A percentile compares a stretch with the other conserved stretches of the same genome.
Conservation (phyloP, 768 basidiomycete species). For the Mycena vulgaris region DNA sequence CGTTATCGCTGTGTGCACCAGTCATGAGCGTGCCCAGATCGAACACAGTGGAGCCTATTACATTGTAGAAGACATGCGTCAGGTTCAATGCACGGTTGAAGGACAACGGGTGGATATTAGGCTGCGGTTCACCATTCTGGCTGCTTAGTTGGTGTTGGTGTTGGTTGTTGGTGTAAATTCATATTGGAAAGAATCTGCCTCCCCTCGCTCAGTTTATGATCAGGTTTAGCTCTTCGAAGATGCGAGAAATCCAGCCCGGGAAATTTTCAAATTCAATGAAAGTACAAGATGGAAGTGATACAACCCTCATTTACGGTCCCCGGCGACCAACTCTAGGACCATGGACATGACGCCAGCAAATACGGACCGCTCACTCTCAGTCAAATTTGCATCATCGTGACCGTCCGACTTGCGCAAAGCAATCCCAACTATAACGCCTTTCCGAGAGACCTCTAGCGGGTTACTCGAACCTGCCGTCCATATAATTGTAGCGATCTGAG, state of each 20-base stretch:
- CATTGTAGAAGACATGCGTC: constrained; percentile 63
- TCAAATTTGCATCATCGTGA: constrained; percentile 45
- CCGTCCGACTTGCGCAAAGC: constrained; percentile 66
- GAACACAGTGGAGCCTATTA: constrained; percentile 64
- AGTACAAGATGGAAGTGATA: too few relatives aligned
- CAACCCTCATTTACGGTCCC: background rate
- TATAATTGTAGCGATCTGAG: constrained; percentile 89
- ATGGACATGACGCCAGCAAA: constrained; percentile 69
- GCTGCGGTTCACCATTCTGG: constrained; percentile 22
- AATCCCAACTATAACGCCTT: constrained; percentile 82
- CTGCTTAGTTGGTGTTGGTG: background rate
- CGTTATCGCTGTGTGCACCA: constrained; percentile 78
- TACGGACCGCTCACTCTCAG: constrained; percentile 57
- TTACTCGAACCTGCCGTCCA: constrained; percentile 72
- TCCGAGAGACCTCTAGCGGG: constrained; percentile 59
- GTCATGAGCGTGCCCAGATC: constrained; percentile 65
- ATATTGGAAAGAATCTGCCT: too few relatives aligned
- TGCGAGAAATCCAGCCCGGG: too few relatives aligned
- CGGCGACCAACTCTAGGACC: constrained; percentile 54
- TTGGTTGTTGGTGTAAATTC: constrained; percentile 11
- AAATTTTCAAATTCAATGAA: too few relatives aligned
- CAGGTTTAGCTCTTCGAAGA: too few relatives aligned
- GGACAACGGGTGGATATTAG: constrained; percentile 20
- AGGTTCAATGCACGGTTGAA: constrained; percentile 53
- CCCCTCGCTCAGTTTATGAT: too few relatives aligned